A percentile compares a stretch with the other conserved stretches of the same genome.
phyloP scores from a whole-genome alignment of 2,329 filamentous ascomycete species.

The Akanthomyces muscarius region DNA sequence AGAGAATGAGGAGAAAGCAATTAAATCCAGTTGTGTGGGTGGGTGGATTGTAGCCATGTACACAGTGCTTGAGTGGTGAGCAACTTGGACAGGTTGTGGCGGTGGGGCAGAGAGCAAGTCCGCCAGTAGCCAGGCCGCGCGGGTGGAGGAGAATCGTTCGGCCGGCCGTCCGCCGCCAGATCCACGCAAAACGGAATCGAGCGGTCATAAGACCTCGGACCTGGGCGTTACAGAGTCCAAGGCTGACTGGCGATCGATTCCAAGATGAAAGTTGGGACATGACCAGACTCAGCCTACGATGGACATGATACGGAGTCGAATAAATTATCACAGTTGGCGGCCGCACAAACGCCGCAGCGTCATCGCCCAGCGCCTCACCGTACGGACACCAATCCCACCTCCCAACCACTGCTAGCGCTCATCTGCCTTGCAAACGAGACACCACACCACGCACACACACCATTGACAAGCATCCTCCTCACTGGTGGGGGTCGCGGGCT shows the following conservation, averaged over 20 bases:
- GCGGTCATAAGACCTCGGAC: neutral
- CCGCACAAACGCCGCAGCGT: neutral
- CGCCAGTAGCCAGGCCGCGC: too few relatives aligned
- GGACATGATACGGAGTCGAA: neutral
- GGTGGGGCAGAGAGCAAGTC: neutral
- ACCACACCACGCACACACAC: neutral
- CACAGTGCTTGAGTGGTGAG: neutral
- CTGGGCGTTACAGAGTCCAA: neutral
- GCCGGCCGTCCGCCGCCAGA: neutral
- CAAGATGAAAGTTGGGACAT: neutral
- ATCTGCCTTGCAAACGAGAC: neutral
- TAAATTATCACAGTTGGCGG: neutral
- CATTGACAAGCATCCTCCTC: constrained; percentile 18
- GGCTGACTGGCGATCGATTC: neutral
- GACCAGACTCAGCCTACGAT: too few relatives aligned
- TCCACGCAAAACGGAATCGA: neutral
- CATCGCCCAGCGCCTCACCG: neutral
- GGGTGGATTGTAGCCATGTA: neutral
- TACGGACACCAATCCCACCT: neutral
- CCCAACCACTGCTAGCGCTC: neutral
- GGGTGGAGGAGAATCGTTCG: constrained; percentile 9
- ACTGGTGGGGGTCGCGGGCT: neutral
- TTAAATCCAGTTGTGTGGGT: neutral
- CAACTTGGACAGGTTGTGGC: neutral
- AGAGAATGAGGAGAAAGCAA: neutral